phyloP scores from a whole-genome alignment of 345 rosid genomes.

The Xanthoceras sorbifolium region DNA sequence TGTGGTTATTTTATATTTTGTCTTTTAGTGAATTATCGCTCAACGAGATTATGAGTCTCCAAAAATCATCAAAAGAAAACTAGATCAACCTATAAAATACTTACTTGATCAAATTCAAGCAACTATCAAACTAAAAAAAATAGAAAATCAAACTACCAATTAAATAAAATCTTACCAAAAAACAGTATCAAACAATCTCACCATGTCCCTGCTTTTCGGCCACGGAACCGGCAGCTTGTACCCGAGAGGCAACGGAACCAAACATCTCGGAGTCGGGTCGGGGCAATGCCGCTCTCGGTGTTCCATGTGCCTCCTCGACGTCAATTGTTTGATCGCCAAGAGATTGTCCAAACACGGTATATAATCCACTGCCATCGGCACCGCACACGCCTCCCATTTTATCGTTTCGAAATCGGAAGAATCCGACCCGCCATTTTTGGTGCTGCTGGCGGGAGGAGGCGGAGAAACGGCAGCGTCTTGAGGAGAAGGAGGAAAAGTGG shows the following conservation, averaged over 20 bases:
- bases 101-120: no score
- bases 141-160: no score
- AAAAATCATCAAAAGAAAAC: no score
- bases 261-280: conserved; percentile 57
- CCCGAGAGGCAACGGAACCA: conserved; percentile 68
- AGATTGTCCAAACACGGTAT: conserved; percentile 85
- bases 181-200: conserved; percentile 56
- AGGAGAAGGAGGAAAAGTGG: conserved; percentile 16
- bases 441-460: not conserved
- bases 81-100: no score
- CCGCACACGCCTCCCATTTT: conserved; percentile 58
- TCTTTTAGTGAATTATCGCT: no score
- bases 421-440: not conserved
- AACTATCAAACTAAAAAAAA: no score
- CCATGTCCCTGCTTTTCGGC: conserved; percentile 99
- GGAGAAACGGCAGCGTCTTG: conserved; percentile 19
- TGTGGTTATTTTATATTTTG: no score
- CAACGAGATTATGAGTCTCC: no score
- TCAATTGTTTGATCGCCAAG: conserved; percentile 58
- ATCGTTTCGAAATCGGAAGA: conserved; percentile 19
- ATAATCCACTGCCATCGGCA: conserved; percentile 54
- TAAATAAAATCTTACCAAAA: conserved; percentile 11
- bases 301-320: conserved; percentile 82
- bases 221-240: conserved; percentile 73
- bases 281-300: conserved; percentile 94